Conservation (phyloP, 106 monocot species). For the Allium sativum region DNA sequence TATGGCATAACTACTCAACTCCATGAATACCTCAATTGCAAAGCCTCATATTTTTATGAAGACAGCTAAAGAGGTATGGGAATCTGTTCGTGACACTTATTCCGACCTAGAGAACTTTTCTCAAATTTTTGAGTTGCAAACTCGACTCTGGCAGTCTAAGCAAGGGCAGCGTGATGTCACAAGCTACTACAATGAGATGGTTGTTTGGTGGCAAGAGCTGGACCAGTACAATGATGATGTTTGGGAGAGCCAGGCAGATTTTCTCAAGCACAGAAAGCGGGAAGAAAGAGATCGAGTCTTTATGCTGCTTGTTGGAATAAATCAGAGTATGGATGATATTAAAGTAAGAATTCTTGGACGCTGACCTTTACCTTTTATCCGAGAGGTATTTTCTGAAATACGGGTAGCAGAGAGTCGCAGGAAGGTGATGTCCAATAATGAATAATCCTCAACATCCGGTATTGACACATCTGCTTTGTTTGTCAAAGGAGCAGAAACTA, state of each 20-base stretch:
- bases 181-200: neutral
- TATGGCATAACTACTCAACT: neutral
- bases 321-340: neutral
- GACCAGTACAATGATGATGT: neutral
- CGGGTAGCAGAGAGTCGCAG: neutral
- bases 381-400: conserved; percentile 3
- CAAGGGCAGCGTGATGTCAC: neutral
- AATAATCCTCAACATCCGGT: neutral
- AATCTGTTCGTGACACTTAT: neutral
- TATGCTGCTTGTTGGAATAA: neutral
- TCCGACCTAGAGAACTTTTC: neutral
- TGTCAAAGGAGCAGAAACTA: neutral
- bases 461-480: neutral
- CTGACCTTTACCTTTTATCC: neutral
- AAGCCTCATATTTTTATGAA: neutral
- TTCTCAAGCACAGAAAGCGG: neutral
- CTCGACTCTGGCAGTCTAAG: neutral
- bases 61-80: neutral
- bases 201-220: neutral
- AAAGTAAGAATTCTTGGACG: neutral
- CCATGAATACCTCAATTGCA: neutral
- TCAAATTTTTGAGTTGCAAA: neutral
- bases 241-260: neutral
- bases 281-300: neutral
- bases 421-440: neutral